phyloP scores from a whole-genome alignment of 1,284 basidiomycete genomes.

The Rhodotorula sp. region DNA sequence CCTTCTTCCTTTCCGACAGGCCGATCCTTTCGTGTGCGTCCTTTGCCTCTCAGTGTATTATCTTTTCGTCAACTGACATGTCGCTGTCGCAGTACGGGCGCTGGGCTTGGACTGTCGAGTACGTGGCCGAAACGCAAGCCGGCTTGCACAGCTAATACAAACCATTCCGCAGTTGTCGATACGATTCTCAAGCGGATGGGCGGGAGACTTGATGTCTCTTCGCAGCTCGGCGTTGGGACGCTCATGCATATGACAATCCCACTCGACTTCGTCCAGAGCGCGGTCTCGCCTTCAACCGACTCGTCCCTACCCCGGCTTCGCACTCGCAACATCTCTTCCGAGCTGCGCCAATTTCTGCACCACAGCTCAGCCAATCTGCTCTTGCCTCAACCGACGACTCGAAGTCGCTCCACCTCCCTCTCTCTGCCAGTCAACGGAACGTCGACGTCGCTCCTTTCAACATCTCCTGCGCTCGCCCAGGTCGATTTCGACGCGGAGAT shows the following conservation, averaged over 20 bases:
- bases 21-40: constrained; percentile 12
- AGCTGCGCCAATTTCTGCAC: too few species aligned
- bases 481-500: constrained; percentile 13
- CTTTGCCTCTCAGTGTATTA: neutral
- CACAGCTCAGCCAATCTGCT: too few species aligned
- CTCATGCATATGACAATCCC: constrained; percentile 25
- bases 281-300: neutral
- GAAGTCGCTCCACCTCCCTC: too few species aligned
- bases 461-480: constrained; percentile 46
- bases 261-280: constrained; percentile 11
- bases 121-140: neutral
- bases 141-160: neutral
- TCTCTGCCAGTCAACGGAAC: too few species aligned
- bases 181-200: constrained; percentile 30
- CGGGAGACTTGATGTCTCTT: constrained; percentile 27
- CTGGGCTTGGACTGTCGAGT: constrained; percentile 3
- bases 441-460: neutral
- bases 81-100: constrained; percentile 2
- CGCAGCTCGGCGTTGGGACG: constrained; percentile 22
- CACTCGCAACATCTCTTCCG: too few species aligned
- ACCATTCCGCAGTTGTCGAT: constrained; percentile 17
- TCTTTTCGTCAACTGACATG: neutral
- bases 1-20: constrained; percentile 21
- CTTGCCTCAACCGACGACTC: too few species aligned
- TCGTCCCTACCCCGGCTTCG: too few species aligned